phyloP scores from a whole-genome alignment of 148 eudicot genomes.

The Rhododendron ovatum region DNA sequence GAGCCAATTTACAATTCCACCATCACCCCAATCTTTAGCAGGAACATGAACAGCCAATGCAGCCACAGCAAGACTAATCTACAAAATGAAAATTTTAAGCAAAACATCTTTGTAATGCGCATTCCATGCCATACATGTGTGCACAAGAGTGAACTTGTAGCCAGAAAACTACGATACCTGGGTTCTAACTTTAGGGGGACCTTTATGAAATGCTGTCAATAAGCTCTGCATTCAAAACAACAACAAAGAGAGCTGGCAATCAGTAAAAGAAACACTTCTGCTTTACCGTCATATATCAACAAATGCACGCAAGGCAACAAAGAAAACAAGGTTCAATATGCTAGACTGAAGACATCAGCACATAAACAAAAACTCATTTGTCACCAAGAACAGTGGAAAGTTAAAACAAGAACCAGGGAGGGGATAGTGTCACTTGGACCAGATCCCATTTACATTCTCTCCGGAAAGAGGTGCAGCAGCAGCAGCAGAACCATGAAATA shows the following conservation, averaged over 20 bases:
- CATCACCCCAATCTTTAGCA: slow-evolving; percentile 96
- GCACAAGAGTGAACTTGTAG: background rate
- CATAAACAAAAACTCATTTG: background rate
- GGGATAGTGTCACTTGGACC: background rate
- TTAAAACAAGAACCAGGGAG: background rate
- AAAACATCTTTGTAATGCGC: background rate
- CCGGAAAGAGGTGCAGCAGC: background rate
- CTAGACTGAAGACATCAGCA: slow-evolving; percentile 4
- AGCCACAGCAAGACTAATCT: slow-evolving; percentile 99
- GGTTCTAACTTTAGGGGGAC: slow-evolving; percentile 94
- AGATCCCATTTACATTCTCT: background rate
- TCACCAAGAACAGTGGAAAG: background rate
- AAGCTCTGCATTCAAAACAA: slow-evolving; percentile 54
- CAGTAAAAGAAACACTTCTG: background rate
- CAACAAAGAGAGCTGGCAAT: background rate
- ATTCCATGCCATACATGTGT: background rate
- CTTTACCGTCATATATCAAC: background rate
- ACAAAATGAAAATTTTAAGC: slow-evolving; percentile 21
- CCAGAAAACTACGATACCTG: slow-evolving; percentile 55
- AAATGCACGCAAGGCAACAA: background rate
- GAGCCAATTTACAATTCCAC: slow-evolving; percentile 83
- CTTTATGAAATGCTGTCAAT: slow-evolving; percentile 75
- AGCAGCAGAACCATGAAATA: background rate
- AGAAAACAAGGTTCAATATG: background rate
- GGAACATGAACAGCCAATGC: slow-evolving; percentile 98